phyloP scores from a whole-genome alignment of 2,329 filamentous ascomycete genomes.

The Calycina herbarum region DNA sequence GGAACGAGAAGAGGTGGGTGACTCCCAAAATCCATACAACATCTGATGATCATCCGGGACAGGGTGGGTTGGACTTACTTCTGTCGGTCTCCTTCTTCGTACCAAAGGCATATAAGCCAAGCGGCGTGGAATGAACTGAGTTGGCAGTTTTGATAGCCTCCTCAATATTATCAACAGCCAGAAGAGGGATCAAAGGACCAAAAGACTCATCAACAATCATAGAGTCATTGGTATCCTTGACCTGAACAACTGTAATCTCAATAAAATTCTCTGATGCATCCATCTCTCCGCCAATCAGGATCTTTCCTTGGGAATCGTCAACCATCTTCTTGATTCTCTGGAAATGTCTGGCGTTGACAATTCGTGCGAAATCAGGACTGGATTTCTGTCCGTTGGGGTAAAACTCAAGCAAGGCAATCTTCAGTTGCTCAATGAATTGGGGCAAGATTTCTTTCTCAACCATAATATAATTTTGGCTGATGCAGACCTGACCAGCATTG shows the following conservation, averaged over 20 bases:
- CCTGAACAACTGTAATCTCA: conserved; percentile 87
- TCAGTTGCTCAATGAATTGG: conserved; percentile 72
- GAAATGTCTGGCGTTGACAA: conserved; percentile 80
- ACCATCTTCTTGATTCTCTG: conserved; percentile 85
- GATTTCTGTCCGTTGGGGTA: conserved; percentile 78
- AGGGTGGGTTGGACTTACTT: conserved; percentile 48
- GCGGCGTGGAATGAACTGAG: conserved; percentile 76
- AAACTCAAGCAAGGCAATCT: conserved; percentile 70
- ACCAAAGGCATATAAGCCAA: conserved; percentile 85
- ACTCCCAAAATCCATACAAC: no score
- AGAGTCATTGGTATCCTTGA: conserved; percentile 72
- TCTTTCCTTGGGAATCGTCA: conserved; percentile 78
- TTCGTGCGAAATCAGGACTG: conserved; percentile 76
- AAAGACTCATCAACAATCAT: conserved; percentile 86
- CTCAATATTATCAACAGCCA: conserved; percentile 77
- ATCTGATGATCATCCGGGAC: not conserved
- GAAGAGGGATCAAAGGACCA: conserved; percentile 84
- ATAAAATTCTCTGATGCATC: conserved; percentile 82
- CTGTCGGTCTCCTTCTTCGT: conserved; percentile 74
- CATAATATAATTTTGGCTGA: conserved; percentile 89
- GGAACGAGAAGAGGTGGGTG: no score
- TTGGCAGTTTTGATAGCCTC: conserved; percentile 83
- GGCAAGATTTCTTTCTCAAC: conserved; percentile 74
- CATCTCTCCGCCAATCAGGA: conserved; percentile 81
- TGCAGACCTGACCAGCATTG: conserved; percentile 88